Conservation (phyloP, 176 grass and related monocot genomes). For the Musa troglodytarum region DNA sequence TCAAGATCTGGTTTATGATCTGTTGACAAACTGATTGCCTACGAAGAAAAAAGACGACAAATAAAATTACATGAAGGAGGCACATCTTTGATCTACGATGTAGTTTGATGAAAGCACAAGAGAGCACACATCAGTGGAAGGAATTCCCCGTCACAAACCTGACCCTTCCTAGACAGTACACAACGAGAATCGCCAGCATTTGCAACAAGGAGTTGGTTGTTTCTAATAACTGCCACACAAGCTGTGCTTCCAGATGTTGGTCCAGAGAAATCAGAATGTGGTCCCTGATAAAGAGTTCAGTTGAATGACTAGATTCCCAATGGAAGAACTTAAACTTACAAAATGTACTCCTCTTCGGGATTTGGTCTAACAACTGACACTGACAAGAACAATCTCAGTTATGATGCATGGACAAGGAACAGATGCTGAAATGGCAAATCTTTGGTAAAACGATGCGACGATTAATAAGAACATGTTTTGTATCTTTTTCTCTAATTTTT, state of each 20-base stretch:
- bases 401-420: not conserved
- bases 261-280: conserved; percentile 81
- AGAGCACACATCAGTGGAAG: not conserved
- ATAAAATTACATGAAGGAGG: not conserved
- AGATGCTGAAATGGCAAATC: not conserved
- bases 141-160: conserved; percentile 33
- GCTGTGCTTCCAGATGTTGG: conserved; percentile 79
- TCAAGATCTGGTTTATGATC: conserved; percentile 94
- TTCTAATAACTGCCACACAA: conserved; percentile 85
- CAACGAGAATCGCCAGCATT: conserved; percentile 96
- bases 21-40: conserved; percentile 91
- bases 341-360: not conserved
- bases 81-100: not conserved
- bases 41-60: conserved; percentile 18
- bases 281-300: conserved; percentile 43
- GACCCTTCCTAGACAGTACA: conserved; percentile 80
- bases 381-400: not conserved
- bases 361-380: not conserved
- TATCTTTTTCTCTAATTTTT: no score
- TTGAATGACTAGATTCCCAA: conserved; percentile 12
- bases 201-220: conserved; percentile 69
- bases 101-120: not conserved
- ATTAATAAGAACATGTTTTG: not conserved
- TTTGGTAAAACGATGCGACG: not conserved
- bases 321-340: not conserved